Percentiles rank a stretch among this genome's conserved stretches.
phyloP scores from a whole-genome alignment of 140 eudicot species.

The Oenanthe javanica region DNA sequence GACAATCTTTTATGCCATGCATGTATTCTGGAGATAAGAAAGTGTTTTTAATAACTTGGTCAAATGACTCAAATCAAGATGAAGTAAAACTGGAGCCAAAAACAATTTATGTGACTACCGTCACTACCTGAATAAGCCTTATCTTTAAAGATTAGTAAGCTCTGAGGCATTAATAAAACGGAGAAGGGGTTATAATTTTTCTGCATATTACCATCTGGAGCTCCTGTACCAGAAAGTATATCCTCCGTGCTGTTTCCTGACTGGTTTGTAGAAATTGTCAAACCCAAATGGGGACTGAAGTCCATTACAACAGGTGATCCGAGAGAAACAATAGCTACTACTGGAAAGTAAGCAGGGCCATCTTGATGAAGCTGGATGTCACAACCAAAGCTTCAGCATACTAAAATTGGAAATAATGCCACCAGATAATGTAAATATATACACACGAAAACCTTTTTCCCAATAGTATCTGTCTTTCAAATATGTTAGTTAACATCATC shows the following conservation, averaged over 20 bases:
- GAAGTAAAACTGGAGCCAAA: not conserved
- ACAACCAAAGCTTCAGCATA: not conserved
- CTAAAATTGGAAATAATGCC: not conserved
- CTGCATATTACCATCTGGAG: conserved; percentile 7
- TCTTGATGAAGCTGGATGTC: conserved; percentile 59
- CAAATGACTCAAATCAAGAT: not conserved
- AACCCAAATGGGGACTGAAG: conserved; percentile 47
- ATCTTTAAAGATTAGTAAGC: conserved; percentile 85
- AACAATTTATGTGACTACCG: not conserved
- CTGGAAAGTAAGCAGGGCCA: conserved; percentile 63
- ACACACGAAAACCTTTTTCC: not conserved
- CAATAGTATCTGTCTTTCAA: not conserved
- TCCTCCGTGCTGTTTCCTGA: conserved; percentile 17
- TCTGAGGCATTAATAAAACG: conserved; percentile 67
- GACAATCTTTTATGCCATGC: conserved; percentile 85
- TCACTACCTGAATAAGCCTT: conserved; percentile 70
- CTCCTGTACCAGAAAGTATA: conserved; percentile 15
- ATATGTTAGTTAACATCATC: not conserved
- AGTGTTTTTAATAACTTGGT: not conserved
- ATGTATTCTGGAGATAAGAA: conserved; percentile 53
- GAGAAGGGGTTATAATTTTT: conserved; percentile 51
- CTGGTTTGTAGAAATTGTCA: conserved; percentile 14
- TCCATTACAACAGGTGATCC: conserved; percentile 63
- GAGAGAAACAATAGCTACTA: conserved; percentile 56
- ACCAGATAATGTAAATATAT: not conserved